phyloP scores from a whole-genome alignment of 2,329 filamentous ascomycete genomes.

The Fusarium sp. region DNA sequence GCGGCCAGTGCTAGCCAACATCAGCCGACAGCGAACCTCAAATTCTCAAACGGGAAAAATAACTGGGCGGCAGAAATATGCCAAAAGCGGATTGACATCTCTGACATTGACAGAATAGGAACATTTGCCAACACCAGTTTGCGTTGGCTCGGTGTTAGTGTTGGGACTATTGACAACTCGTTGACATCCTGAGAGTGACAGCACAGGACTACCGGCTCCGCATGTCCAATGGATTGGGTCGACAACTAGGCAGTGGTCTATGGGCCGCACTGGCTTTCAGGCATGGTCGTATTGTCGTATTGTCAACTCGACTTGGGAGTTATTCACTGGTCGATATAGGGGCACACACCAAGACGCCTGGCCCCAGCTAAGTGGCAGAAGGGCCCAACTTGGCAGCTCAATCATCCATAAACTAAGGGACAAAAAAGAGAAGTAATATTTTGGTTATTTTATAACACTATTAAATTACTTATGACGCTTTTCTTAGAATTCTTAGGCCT shows the following conservation, averaged over 20 bases:
- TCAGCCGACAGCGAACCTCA: not conserved
- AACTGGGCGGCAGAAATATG: not conserved
- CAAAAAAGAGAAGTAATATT: no score
- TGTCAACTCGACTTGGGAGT: not conserved
- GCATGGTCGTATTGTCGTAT: not conserved
- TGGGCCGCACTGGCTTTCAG: not conserved
- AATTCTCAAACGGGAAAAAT: not conserved
- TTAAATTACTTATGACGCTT: no score
- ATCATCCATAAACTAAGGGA: no score
- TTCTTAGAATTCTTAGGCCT: no score
- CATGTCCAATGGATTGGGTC: not conserved
- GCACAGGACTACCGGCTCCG: not conserved
- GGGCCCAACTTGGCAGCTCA: no score
- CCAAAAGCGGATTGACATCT: not conserved
- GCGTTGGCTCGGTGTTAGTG: not conserved
- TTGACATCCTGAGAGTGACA: not conserved
- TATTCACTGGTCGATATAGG: not conserved
- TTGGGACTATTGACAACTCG: not conserved
- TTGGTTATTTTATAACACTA: no score
- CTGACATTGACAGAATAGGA: no score
- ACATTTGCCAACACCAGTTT: not conserved
- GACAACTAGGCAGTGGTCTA: not conserved
- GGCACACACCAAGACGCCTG: not conserved
- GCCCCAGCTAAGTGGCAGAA: no score
- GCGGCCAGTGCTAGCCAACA: not conserved